Evolutionary conservation across 1,284 basidiomycete species (phyloP).

Genomic region (Ustilago tritici): DNA sequence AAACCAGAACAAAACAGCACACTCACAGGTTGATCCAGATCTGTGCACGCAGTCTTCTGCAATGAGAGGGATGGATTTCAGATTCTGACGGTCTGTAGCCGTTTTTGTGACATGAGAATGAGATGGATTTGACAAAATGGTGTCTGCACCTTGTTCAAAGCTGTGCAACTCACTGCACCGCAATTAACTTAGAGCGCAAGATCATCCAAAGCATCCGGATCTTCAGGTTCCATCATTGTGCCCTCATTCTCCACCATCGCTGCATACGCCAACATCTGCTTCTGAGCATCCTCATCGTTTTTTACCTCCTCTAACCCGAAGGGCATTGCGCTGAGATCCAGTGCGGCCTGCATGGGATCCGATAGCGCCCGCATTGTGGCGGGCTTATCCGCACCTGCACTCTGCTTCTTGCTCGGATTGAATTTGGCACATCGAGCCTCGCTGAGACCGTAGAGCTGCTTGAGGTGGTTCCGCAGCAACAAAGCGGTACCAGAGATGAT

Average conservation of each 20-base stretch:
- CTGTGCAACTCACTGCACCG: background rate
- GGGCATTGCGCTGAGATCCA: slow-evolving; percentile 39
- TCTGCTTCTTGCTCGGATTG: slow-evolving; percentile 55
- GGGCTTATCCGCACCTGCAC: slow-evolving; percentile 52
- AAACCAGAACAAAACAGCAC: slow-evolving; percentile 9
- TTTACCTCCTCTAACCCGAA: slow-evolving; percentile 34
- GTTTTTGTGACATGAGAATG: slow-evolving; percentile 1
- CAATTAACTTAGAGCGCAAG: slow-evolving; percentile 24
- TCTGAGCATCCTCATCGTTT: slow-evolving; percentile 44
- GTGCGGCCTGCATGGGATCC: slow-evolving; percentile 50
- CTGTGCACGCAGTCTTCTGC: background rate
- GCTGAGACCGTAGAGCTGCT: slow-evolving; percentile 57
- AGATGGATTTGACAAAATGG: too few relatives aligned
- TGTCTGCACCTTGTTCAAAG: too few relatives aligned
- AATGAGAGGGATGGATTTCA: background rate
- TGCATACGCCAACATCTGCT: slow-evolving; percentile 51
- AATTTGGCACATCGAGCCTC: slow-evolving; percentile 60
- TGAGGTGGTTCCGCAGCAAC: slow-evolving; percentile 62
- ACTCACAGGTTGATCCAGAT: background rate
- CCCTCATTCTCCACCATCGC: slow-evolving; percentile 54
- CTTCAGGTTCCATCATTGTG: slow-evolving; percentile 57
- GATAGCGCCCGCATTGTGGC: slow-evolving; percentile 47
- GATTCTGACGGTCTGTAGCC: background rate
- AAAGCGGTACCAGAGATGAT: slow-evolving; percentile 52
- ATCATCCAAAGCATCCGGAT: slow-evolving; percentile 43